phyloP scores from a whole-genome alignment of 352 stramenopile genomes.

The Globisporangium camurandrum region DNA sequence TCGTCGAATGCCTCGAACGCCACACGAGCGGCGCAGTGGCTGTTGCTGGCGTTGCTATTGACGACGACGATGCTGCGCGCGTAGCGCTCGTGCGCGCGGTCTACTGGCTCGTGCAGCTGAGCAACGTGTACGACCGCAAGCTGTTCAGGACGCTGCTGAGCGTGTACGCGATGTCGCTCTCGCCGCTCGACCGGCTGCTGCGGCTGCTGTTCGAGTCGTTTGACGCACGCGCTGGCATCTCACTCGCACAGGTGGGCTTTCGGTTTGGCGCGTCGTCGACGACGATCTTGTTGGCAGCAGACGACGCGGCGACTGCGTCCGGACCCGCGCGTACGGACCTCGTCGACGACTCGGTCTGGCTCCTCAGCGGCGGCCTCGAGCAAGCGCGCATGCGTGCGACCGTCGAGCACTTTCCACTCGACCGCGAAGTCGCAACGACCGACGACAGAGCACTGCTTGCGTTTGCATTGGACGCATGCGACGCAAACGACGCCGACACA shows the following conservation, averaged over 20 bases:
- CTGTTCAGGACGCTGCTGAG: constrained; percentile 57
- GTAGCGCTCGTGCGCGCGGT: constrained; percentile 35
- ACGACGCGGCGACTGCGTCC: constrained; percentile 1
- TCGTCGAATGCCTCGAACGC: constrained; percentile 18
- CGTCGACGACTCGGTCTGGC: constrained; percentile 58
- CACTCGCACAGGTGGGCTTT: constrained; percentile 47
- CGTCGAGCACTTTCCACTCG: constrained; percentile 60
- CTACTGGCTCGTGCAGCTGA: constrained; percentile 29
- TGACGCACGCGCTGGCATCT: constrained; percentile 27
- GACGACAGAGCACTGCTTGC: constrained; percentile 23
- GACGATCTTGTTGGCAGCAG: constrained; percentile 15
- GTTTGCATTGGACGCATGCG: constrained; percentile 9
- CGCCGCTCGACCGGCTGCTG: constrained; percentile 42
- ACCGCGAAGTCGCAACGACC: constrained; percentile 26
- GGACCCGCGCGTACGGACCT: constrained; percentile 26
- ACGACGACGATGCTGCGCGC: constrained; percentile 5
- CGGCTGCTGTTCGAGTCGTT: constrained; percentile 52
- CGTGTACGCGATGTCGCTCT: constrained; percentile 66
- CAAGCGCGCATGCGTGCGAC: constrained; percentile 51
- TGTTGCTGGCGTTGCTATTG: not conserved
- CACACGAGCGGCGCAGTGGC: no score
- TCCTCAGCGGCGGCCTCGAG: constrained; percentile 61
- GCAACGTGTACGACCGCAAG: constrained; percentile 30
- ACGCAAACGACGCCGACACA: not conserved
- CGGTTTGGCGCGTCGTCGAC: constrained; percentile 57